Evolutionary conservation across 768 basidiomycete species (phyloP).

Genomic region (Rhodotorula kratochvilovae): DNA sequence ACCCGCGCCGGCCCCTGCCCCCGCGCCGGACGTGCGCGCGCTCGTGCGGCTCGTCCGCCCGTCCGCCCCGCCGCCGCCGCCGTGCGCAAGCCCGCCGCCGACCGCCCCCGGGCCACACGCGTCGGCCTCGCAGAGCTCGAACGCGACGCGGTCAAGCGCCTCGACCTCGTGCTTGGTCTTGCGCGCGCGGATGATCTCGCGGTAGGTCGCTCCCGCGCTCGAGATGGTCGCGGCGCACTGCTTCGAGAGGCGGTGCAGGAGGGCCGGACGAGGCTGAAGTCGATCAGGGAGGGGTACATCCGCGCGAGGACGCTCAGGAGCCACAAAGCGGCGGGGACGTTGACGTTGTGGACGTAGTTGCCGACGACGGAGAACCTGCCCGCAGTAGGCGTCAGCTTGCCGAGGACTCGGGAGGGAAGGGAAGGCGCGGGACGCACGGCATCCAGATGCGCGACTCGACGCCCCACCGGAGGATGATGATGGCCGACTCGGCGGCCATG

Average conservation of each 20-base stretch:
- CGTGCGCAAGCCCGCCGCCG: neutral
- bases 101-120: neutral
- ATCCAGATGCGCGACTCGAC: slow-evolving; percentile 38
- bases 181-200: slow-evolving; percentile 26
- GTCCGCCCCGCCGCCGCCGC: too few relatives aligned
- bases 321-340: slow-evolving; percentile 24
- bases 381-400: too few relatives aligned
- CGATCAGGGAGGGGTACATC: slow-evolving; percentile 25
- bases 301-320: slow-evolving; percentile 6
- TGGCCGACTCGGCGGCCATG: slow-evolving; percentile 20
- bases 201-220: slow-evolving; percentile 11
- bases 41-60: neutral
- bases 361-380: slow-evolving; percentile 24
- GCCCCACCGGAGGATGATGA: slow-evolving; percentile 32
- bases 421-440: neutral
- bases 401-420: too few relatives aligned
- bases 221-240: slow-evolving; percentile 28
- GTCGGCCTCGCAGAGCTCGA: slow-evolving; percentile 18
- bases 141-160: slow-evolving; percentile 33
- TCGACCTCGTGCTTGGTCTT: slow-evolving; percentile 27
- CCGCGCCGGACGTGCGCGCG: neutral
- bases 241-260: slow-evolving; percentile 36
- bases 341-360: slow-evolving; percentile 28
- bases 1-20: neutral
- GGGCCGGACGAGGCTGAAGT: slow-evolving; percentile 19